Base-by-base conservation (phyloP, 2,329 filamentous ascomycete genomes). In the Xylariaceae sp. region DNA sequence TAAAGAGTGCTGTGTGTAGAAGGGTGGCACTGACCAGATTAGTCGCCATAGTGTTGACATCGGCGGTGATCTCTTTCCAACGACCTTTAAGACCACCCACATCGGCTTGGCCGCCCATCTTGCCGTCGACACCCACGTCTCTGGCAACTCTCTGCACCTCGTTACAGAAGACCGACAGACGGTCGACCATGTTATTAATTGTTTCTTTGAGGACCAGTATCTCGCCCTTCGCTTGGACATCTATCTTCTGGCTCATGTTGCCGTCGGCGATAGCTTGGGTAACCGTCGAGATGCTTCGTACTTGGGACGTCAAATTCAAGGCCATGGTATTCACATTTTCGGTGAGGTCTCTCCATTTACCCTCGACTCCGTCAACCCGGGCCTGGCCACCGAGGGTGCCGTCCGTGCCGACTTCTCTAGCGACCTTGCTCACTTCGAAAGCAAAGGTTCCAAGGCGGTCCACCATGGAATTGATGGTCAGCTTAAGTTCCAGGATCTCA, bases 381-480 rank as follows among this genome's bases (percentile, higher is more conserved):
- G 90, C 90, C 63, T 97, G 90, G 36, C 90, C 90, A 53, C 90
- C 90, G 28, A 97, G 78, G 34, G 88, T 90, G 50, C 90, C 90
- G 63, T 97, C 90, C 2, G 90, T 97, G 53, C 90, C 90, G 70
- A 97, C 90, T 66, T 97, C 90, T 60, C 88, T 83, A 34, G 90
- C 90, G 50, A 97, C 82, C 61, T 92, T 89, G 61, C 90, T 96
- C 60, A 97, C 90, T 63, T 97, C 89, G 52, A 92, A 92, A 41
- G 90, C 90, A 61, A 97, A 97, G 31, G 90, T 90, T 53, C 94
- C 88, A 31, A 97, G 74, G 55, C 94, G 88, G 63, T 97, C 90
- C 60, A 97, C 92, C 90, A 97, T 97, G 59, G 86, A 94, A 64
- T 97, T 97, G 69, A 97, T 97, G 6, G 90, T 98, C 56, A 89